Percentiles rank a stretch among this genome's conserved stretches.
These are phyloP conservation scores for Fusarium keratoplasticum DNA, from an alignment of 2,329 filamentous ascomycete genomes.

Conservation along the genomic window DNA sequence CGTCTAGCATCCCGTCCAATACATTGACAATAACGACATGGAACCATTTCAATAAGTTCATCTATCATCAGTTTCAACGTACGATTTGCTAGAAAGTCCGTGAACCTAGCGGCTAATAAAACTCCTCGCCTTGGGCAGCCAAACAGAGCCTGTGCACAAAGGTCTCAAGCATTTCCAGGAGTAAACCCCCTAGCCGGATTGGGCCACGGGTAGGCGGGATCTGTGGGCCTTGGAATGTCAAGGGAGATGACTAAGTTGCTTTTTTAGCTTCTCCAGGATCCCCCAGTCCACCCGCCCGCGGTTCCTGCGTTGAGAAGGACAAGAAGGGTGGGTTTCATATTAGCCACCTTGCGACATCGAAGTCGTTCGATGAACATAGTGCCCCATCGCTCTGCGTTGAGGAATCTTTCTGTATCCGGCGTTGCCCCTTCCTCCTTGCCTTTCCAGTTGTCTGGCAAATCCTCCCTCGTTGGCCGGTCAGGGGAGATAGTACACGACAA, in stretches of 20 bases:
- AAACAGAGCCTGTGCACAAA: conserved; percentile 7
- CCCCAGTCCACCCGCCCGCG: conserved; percentile 22
- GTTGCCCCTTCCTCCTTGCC: not conserved
- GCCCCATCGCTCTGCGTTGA: not conserved
- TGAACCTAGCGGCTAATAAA: not conserved
- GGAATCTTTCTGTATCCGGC: conserved; percentile 8
- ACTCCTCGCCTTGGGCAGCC: not conserved
- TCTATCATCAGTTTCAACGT: conserved; percentile 1
- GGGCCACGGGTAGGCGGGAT: conserved; percentile 22
- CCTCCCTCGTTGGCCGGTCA: conserved; percentile 32
- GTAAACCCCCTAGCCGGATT: conserved; percentile 7
- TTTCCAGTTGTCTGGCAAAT: not conserved
- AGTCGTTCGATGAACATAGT: conserved; percentile 32
- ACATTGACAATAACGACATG: not conserved
- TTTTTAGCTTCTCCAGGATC: conserved; percentile 13
- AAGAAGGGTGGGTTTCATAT: conserved; percentile 22
- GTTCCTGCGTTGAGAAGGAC: conserved; percentile 23
- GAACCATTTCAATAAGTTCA: not conserved
- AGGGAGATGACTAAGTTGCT: conserved; percentile 33
- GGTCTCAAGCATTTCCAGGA: conserved; percentile 1
- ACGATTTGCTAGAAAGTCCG: not conserved
- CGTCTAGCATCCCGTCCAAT: not conserved
- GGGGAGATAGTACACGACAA: conserved; percentile 13
- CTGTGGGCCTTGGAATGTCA: conserved; percentile 30
- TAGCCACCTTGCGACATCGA: conserved; percentile 26